Evolutionary conservation across 257 asterid genomes (phyloP).

Genomic region (Orobanche coerulescens): DNA sequence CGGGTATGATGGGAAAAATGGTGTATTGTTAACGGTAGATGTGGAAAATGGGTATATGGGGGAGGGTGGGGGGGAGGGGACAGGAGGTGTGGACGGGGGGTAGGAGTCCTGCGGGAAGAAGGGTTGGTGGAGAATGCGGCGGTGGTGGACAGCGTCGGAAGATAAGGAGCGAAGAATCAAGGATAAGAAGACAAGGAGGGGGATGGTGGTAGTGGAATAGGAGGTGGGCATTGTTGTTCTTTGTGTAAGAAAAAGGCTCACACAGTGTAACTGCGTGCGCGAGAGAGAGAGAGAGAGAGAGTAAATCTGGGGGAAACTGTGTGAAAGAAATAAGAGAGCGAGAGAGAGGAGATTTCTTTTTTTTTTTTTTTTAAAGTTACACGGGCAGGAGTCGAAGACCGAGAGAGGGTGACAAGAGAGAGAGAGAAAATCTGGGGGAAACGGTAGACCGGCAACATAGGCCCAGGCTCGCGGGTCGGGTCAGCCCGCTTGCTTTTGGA

Average conservation of each 20-base stretch:
- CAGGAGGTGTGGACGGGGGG: conserved; percentile 44
- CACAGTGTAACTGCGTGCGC: background rate
- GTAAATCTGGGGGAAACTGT: too few relatives aligned
- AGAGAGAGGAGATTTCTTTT: too few relatives aligned
- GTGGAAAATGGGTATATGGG: conserved; percentile 49
- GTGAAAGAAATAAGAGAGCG: too few relatives aligned
- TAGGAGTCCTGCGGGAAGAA: conserved; percentile 37
- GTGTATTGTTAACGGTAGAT: conserved; percentile 33
- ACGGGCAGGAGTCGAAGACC: too few relatives aligned
- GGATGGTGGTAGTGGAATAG: conserved; percentile 16
- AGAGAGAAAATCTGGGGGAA: too few relatives aligned
- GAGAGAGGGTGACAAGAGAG: too few relatives aligned
- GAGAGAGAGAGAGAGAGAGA: background rate
- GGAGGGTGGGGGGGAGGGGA: conserved; percentile 32
- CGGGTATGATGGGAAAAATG: conserved; percentile 49
- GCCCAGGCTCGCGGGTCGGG: too few relatives aligned
- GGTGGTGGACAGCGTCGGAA: conserved; percentile 29
- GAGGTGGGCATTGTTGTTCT: conserved; percentile 20
- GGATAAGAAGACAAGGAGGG: conserved; percentile 19
- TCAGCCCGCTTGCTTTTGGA: too few relatives aligned
- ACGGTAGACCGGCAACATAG: too few relatives aligned
- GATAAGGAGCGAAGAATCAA: conserved; percentile 9
- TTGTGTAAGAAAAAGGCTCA: background rate
- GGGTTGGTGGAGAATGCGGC: conserved; percentile 75
- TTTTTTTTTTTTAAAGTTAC: too few relatives aligned